Evolutionary conservation across 352 stramenopile species (phyloP).

Genomic region (Plasmopara halstedii): DNA sequence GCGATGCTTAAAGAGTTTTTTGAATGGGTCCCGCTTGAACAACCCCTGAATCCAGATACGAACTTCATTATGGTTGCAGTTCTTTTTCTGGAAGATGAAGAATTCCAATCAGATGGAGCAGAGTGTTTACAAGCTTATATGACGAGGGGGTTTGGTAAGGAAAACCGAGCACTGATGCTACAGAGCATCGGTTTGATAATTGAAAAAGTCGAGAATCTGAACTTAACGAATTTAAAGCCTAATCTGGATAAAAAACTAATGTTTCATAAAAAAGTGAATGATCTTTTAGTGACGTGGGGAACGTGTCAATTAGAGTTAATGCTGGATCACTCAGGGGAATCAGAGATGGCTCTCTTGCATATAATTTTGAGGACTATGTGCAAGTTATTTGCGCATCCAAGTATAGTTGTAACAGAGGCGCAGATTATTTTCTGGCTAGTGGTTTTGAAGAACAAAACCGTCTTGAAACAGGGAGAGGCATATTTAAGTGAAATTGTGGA

Average conservation of each 20-base stretch:
- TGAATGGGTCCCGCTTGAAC: slow-evolving; percentile 73
- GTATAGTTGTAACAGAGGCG: slow-evolving; percentile 55
- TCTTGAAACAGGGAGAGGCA: slow-evolving; percentile 39
- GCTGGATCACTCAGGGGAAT: slow-evolving; percentile 30
- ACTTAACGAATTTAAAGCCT: slow-evolving; percentile 32
- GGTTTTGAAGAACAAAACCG: slow-evolving; percentile 57
- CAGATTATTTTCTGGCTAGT: slow-evolving; percentile 72
- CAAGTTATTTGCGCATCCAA: slow-evolving; percentile 56
- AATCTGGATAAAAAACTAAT: slow-evolving; percentile 45
- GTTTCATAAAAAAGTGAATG: slow-evolving; percentile 74
- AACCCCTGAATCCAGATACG: slow-evolving; percentile 35
- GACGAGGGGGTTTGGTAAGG: slow-evolving; percentile 60
- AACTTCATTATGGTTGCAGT: slow-evolving; percentile 65
- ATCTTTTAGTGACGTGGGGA: slow-evolving; percentile 64
- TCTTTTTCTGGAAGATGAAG: slow-evolving; percentile 39
- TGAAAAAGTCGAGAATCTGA: slow-evolving; percentile 41
- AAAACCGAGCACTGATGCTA: slow-evolving; percentile 54
- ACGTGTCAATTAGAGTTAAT: slow-evolving; percentile 57
- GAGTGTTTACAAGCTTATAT: slow-evolving; percentile 73
- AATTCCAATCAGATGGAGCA: slow-evolving; percentile 46
- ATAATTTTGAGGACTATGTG: slow-evolving; percentile 41
- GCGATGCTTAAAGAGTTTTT: slow-evolving; percentile 78
- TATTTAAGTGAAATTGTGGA: slow-evolving; percentile 32
- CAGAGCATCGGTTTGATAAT: slow-evolving; percentile 48
- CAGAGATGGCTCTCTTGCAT: slow-evolving; percentile 43